These are phyloP conservation scores for Penicillium sp. DNA, from an alignment of 2,329 filamentous ascomycete species.

Conservation along the genomic window DNA sequence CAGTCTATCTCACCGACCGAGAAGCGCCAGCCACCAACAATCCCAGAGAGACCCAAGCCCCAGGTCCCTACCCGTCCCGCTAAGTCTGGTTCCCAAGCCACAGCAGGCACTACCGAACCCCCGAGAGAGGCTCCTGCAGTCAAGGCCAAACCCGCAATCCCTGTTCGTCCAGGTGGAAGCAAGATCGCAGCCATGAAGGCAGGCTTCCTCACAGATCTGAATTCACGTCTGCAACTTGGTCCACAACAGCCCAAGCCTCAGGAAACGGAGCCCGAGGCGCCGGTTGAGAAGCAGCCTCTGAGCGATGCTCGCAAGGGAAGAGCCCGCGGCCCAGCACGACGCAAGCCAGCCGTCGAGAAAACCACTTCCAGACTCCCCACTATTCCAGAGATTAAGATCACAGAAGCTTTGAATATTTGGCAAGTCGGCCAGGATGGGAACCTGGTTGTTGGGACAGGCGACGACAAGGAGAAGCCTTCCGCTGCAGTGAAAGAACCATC, in stretches of 20 bases:
- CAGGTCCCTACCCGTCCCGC: slow-evolving; percentile 62
- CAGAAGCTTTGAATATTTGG: slow-evolving; percentile 44
- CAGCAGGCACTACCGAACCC: slow-evolving; percentile 36
- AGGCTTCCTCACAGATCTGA: slow-evolving; percentile 89
- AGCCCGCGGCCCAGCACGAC: slow-evolving; percentile 79
- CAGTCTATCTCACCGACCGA: slow-evolving; percentile 49
- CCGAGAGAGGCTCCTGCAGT: slow-evolving; percentile 30
- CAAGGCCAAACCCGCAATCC: slow-evolving; percentile 81
- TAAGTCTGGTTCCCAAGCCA: slow-evolving; percentile 46
- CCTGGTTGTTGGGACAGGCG: slow-evolving; percentile 29
- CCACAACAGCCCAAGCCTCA: slow-evolving; percentile 76
- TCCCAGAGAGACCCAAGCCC: slow-evolving; percentile 63
- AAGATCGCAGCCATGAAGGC: slow-evolving; percentile 92
- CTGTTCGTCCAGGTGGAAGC: slow-evolving; percentile 70
- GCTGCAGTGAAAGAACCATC: slow-evolving; percentile 7
- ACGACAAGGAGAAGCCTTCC: slow-evolving; percentile 15
- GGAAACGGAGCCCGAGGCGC: slow-evolving; percentile 60
- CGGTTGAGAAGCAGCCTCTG: slow-evolving; percentile 73
- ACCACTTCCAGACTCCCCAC: slow-evolving; percentile 41
- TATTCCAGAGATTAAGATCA: slow-evolving; percentile 40
- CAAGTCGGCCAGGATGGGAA: slow-evolving; percentile 35
- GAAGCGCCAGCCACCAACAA: slow-evolving; percentile 49
- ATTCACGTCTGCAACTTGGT: slow-evolving; percentile 81
- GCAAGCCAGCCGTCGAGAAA: slow-evolving; percentile 63
- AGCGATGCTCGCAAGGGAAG: slow-evolving; percentile 85